Evolutionary conservation across 768 basidiomycete species (phyloP).

Genomic region (Serendipita sp.): DNA sequence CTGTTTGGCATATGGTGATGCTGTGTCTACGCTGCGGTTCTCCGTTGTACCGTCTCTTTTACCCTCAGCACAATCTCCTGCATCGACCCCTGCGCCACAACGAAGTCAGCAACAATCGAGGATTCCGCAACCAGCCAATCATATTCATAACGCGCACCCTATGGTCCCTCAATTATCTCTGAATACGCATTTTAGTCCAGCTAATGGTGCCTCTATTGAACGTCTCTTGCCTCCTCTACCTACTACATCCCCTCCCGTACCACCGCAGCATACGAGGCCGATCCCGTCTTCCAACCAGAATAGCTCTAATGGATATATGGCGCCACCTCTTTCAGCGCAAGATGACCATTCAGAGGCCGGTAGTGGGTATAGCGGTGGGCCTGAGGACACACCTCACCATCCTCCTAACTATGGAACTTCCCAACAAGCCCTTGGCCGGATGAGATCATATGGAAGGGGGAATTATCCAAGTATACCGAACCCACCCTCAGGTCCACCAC

Average conservation of each 20-base stretch:
- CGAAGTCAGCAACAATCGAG: neutral
- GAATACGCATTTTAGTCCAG: neutral
- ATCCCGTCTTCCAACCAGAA: neutral
- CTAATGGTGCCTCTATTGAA: neutral
- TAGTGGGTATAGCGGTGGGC: slow-evolving; percentile 2
- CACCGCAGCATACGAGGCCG: neutral
- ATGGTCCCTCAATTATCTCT: neutral
- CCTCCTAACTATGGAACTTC: neutral
- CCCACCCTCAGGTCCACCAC: neutral
- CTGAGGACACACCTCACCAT: slow-evolving; percentile 1
- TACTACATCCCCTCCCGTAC: neutral
- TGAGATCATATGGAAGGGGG: neutral
- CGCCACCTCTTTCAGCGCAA: neutral
- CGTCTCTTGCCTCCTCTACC: neutral
- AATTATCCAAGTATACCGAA: neutral
- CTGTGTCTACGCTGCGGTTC: neutral
- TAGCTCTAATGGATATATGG: neutral
- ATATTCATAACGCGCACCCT: neutral
- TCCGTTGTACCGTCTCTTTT: neutral
- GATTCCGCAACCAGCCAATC: neutral
- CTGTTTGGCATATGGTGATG: neutral
- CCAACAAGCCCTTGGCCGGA: neutral
- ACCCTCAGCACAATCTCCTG: neutral
- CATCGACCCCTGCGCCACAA: neutral
- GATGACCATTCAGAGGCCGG: neutral